Base-by-base conservation (phyloP, 768 basidiomycete genomes). In the Cystobasidium onofrii region DNA sequence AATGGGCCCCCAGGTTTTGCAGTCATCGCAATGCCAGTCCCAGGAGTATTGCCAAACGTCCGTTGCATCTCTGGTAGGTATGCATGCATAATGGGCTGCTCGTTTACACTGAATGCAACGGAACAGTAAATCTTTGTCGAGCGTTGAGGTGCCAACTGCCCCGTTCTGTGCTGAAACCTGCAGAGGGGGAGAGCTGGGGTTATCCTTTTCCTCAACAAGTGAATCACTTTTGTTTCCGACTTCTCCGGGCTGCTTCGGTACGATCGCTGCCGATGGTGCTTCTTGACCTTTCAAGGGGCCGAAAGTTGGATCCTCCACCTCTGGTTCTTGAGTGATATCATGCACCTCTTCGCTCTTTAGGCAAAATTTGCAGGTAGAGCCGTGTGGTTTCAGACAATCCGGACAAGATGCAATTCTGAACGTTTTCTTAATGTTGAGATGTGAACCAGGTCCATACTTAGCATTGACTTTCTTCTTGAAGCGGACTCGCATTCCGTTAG, bases 31-130 rank as follows among this genome's bases (percentile, higher is more conserved):
- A 27, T 64, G 43, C 43, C 29, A 36, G 29, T 75, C 73, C 10
- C 67, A 55, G 1, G 15, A 9, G 61, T 77, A 77, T 23, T 50
- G 55, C 52, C 50, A 39, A 31, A n/a, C 69, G 64, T 41, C 31
- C 39, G 39, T 74, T 60, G 36, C 50, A 13, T 76, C 69, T 29
- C 41, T 50, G 12, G n/a, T 29, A 9, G 72, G 60, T 31, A 78
- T 60, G 54, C 78, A 79, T 10, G 71, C 61, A 62, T 79, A 78
- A 60, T 79, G 78, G 0, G 75, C 69, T 4, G 61, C 6, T 1
- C 78, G 76, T 50, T 73, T 73, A 75, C 78, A 79, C 27, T 74
- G 62, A 10, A 25, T 29, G 74, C 78, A 79, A 12, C 78, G 76
- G 63, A 78, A 78, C 62, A 79, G 76, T 1, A 76, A 46, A 0